phyloP scores from a whole-genome alignment of 2,329 filamentous ascomycete genomes.

The Trichoderma sp. region DNA sequence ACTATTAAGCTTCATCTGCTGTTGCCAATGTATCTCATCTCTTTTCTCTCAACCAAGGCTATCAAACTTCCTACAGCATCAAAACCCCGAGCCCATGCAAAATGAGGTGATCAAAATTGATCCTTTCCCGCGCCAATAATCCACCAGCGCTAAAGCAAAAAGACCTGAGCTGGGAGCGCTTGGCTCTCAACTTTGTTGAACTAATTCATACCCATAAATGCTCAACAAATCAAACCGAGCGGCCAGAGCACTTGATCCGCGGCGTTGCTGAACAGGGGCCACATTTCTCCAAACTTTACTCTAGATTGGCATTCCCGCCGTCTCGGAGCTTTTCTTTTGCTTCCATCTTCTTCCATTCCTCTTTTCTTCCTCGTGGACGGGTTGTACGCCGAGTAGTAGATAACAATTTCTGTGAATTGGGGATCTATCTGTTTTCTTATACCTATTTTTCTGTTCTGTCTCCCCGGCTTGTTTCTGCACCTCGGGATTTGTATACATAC shows the following conservation, averaged over 20 bases:
- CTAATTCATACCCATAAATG: background rate
- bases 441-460: background rate
- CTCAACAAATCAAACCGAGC: slow-evolving; percentile 20
- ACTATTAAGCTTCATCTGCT: background rate
- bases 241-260: slow-evolving; percentile 2
- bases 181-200: slow-evolving; percentile 5
- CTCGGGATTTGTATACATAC: background rate
- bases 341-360: background rate
- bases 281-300: slow-evolving; percentile 12
- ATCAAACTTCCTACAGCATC: background rate
- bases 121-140: background rate
- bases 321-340: background rate
- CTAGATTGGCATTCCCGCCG: background rate
- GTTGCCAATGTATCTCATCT: background rate
- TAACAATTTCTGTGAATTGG: background rate
- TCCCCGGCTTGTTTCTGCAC: background rate
- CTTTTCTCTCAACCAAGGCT: background rate
- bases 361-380: background rate
- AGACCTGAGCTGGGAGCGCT: background rate
- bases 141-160: slow-evolving; percentile 2
- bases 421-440: background rate
- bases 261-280: slow-evolving; percentile 2
- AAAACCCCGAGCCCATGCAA: background rate
- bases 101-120: background rate
- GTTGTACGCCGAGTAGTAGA: background rate